Evolutionary conservation across 2,329 filamentous ascomycete genomes (phyloP).

Genomic region (Aspergillus melleus): DNA sequence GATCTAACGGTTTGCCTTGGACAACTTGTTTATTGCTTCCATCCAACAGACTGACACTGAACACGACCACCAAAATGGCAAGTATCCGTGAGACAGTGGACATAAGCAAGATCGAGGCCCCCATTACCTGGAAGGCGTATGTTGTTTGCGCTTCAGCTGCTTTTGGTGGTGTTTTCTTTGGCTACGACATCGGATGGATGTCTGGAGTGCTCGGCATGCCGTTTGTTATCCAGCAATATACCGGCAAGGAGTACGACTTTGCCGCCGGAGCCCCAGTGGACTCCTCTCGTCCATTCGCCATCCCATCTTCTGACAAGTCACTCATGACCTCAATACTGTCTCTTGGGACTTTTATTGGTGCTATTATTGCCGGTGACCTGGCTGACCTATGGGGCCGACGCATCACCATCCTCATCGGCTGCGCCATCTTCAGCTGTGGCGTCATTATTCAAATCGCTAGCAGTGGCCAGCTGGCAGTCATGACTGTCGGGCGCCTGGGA

Average conservation of each 20-base stretch:
- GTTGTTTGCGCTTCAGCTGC: constrained; percentile 5
- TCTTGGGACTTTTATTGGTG: neutral
- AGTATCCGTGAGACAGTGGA: neutral
- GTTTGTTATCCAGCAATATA: neutral
- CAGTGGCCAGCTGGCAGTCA: neutral
- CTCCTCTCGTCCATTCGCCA: neutral
- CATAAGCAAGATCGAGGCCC: neutral
- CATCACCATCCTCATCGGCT: neutral
- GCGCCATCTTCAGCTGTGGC: neutral
- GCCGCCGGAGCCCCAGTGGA: neutral
- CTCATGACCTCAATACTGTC: neutral
- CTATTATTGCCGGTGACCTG: neutral
- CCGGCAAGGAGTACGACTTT: constrained; percentile 4
- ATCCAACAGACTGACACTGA: neutral
- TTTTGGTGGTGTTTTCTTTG: constrained; percentile 8
- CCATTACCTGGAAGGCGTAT: constrained; percentile 6
- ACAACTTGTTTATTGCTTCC: no score
- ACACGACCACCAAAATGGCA: neutral
- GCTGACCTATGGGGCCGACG: neutral
- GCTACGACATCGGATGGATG: constrained; percentile 6
- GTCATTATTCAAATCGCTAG: neutral
- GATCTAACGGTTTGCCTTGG: no score
- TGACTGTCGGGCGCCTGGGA: neutral
- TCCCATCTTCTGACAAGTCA: neutral
- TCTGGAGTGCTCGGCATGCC: constrained; percentile 1